Percentiles rank a stretch among this genome's conserved stretches.
phyloP scores from a whole-genome alignment of 495 filamentous ascomycete species.

The Paragyromitra xinjiangensis region DNA sequence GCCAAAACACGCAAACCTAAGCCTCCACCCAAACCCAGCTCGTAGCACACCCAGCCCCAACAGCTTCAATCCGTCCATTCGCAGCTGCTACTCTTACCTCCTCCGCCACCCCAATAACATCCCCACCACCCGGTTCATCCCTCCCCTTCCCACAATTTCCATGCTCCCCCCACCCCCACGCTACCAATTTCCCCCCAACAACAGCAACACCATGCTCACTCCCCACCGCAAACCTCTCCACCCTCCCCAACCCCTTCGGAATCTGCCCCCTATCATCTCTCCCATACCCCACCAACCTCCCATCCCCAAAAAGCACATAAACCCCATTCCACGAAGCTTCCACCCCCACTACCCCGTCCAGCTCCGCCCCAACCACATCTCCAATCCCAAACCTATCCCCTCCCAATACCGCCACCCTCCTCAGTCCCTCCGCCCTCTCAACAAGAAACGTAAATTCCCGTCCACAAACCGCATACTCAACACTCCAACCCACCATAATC shows the following conservation, averaged over 20 bases:
- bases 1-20: not conserved
- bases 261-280: slow-evolving; percentile 85
- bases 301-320: slow-evolving; percentile 70
- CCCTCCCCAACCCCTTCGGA: slow-evolving; percentile 63
- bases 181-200: slow-evolving; percentile 68
- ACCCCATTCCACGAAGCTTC: slow-evolving; percentile 76
- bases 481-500: slow-evolving; percentile 68
- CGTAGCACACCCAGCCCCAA: slow-evolving; percentile 89
- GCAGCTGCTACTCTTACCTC: slow-evolving; percentile 32
- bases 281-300: slow-evolving; percentile 72
- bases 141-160: slow-evolving; percentile 83
- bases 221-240: slow-evolving; percentile 73
- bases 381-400: slow-evolving; percentile 53
- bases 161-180: slow-evolving; percentile 98
- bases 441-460: slow-evolving; percentile 76
- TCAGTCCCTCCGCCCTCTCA: slow-evolving; percentile 53
- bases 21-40: slow-evolving; percentile 71
- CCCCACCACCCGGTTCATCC: slow-evolving; percentile 72
- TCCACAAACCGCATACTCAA: slow-evolving; percentile 74
- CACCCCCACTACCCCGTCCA: slow-evolving; percentile 67
- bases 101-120: slow-evolving; percentile 63
- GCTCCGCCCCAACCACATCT: slow-evolving; percentile 62
- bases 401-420: slow-evolving; percentile 73
- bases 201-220: slow-evolving; percentile 86
- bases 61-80: slow-evolving; percentile 60